Percentiles rank a stretch among this genome's conserved stretches.
Evolutionary conservation across 1,284 basidiomycete species (phyloP).

Genomic region (Ustilago trichophora): DNA sequence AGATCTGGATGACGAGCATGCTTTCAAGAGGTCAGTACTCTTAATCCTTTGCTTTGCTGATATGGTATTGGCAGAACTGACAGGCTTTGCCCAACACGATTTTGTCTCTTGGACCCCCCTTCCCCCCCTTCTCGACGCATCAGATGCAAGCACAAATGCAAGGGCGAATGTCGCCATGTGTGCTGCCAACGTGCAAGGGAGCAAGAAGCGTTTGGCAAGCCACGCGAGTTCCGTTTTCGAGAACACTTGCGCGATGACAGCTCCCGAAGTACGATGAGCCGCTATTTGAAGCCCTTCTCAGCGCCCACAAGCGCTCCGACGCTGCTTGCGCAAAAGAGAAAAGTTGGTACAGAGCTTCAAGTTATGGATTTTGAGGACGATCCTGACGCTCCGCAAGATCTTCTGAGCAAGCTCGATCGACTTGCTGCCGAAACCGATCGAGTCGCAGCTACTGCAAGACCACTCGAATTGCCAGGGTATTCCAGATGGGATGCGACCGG

Average conservation of each 20-base stretch:
- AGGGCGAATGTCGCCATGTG: slow-evolving; percentile 58
- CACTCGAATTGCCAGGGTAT: slow-evolving; percentile 7
- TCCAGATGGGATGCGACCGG: no score
- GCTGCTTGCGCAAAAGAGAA: slow-evolving; percentile 19
- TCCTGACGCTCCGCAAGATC: slow-evolving; percentile 14
- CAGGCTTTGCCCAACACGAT: no score
- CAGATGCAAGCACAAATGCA: slow-evolving; percentile 55
- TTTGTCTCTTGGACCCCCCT: no score
- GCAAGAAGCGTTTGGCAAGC: neutral
- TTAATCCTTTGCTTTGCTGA: no score
- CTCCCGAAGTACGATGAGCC: neutral
- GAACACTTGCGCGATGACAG: neutral
- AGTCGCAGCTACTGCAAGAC: neutral
- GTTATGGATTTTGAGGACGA: slow-evolving; percentile 2
- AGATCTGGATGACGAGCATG: no score
- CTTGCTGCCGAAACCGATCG: slow-evolving; percentile 12
- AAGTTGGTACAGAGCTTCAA: slow-evolving; percentile 2
- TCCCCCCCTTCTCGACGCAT: no score
- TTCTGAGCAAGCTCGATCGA: slow-evolving; percentile 25
- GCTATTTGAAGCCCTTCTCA: neutral
- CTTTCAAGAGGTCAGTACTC: no score
- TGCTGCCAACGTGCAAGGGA: slow-evolving; percentile 53
- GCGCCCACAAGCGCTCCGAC: neutral
- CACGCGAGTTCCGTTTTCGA: slow-evolving; percentile 11
- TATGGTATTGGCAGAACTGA: no score